phyloP scores from a whole-genome alignment of 352 stramenopile genomes.

The Thraustotheca clavata region DNA sequence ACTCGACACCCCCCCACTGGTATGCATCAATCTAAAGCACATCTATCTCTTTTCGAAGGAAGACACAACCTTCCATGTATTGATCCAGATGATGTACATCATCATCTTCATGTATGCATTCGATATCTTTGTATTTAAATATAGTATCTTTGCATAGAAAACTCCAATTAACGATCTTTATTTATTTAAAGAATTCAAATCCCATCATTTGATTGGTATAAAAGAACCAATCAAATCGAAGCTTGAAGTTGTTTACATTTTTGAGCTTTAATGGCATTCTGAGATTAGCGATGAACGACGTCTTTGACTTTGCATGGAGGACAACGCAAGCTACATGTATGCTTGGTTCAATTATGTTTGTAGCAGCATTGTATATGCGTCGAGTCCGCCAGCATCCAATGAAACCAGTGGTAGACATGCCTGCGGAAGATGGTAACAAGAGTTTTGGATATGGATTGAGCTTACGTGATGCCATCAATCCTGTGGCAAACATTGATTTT shows the following conservation, averaged over 20 bases:
- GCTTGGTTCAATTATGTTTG: constrained; percentile 16
- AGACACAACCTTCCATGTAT: too few relatives aligned
- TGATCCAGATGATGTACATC: too few relatives aligned
- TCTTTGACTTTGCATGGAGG: neutral
- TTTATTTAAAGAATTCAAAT: too few relatives aligned
- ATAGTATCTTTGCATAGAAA: too few relatives aligned
- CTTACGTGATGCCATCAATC: constrained; percentile 6
- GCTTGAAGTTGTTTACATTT: constrained; percentile 5
- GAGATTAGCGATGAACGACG: neutral
- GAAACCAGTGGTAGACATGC: neutral
- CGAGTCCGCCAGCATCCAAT: constrained; percentile 7
- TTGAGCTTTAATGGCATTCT: neutral
- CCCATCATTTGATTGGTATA: neutral
- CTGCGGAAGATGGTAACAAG: neutral
- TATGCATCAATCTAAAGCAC: too few relatives aligned
- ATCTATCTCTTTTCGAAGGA: too few relatives aligned
- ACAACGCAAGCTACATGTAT: constrained; percentile 3
- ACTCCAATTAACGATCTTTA: too few relatives aligned
- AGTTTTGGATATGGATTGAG: constrained; percentile 12
- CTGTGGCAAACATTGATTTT: constrained; percentile 9
- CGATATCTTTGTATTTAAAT: too few relatives aligned
- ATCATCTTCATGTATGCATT: too few relatives aligned
- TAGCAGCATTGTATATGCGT: constrained; percentile 11
- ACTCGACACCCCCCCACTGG: too few relatives aligned
- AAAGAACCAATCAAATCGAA: neutral